Evolutionary conservation across 2,329 filamentous ascomycete species (phyloP).

Genomic region (Domatiomyces catenatus): DNA sequence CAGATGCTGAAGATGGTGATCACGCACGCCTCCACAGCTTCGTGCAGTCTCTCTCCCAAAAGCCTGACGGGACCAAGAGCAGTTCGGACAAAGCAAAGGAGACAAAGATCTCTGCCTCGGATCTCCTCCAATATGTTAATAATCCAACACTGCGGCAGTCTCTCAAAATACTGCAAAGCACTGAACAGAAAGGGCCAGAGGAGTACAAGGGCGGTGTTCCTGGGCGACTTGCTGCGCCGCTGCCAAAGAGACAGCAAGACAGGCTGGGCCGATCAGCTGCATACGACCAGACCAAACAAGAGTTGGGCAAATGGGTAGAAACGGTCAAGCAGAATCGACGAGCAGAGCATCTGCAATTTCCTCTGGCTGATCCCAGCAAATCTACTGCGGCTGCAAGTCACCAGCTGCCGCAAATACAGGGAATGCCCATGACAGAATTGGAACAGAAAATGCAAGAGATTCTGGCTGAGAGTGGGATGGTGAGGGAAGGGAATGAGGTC

Average conservation of each 20-base stretch:
- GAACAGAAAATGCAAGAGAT: conserved; percentile 78
- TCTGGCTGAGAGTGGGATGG: conserved; percentile 68
- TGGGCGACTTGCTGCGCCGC: conserved; percentile 64
- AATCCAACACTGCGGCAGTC: conserved; percentile 65
- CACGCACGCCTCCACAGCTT: conserved; percentile 52
- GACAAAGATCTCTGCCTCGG: conserved; percentile 56
- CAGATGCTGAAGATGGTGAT: conserved; percentile 35
- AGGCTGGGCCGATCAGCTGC: conserved; percentile 66
- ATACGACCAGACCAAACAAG: conserved; percentile 82
- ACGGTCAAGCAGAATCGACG: conserved; percentile 88
- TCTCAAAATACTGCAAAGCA: conserved; percentile 56
- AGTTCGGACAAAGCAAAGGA: conserved; percentile 21
- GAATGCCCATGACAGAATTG: conserved; percentile 60
- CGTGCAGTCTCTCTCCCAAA: conserved; percentile 28
- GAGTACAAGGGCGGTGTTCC: conserved; percentile 40
- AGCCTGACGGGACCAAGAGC: conserved; percentile 33
- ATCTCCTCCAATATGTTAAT: conserved; percentile 56
- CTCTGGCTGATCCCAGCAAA: conserved; percentile 57
- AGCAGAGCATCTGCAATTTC: conserved; percentile 81
- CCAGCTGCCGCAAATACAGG: conserved; percentile 41
- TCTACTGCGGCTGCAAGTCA: conserved; percentile 46
- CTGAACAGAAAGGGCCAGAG: conserved; percentile 39
- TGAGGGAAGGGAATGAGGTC: conserved; percentile 51
- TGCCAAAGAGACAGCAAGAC: conserved; percentile 76
- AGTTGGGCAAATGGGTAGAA: conserved; percentile 78